Conservation (phyloP, 140 eudicot genomes). For the Cichorium intybus region DNA sequence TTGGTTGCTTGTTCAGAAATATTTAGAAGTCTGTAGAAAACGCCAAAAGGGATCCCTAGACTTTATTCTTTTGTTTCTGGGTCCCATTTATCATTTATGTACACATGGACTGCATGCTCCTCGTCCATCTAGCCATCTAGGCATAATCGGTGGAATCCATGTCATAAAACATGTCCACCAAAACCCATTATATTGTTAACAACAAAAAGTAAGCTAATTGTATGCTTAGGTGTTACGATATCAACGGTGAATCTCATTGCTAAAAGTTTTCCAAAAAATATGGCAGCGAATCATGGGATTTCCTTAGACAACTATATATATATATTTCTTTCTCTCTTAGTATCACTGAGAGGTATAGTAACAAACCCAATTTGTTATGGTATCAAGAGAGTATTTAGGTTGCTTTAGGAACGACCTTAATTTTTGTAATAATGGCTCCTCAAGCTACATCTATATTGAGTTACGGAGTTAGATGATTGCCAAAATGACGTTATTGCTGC, state of each 20-base stretch:
- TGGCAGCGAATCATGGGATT: not conserved
- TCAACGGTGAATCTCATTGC: not conserved
- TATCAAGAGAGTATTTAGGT: too few species aligned
- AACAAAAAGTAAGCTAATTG: not conserved
- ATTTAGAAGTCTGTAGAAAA: conserved; percentile 22
- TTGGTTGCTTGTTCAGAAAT: not conserved
- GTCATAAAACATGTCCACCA: not conserved
- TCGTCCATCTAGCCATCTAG: conserved; percentile 3
- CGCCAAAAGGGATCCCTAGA: not conserved
- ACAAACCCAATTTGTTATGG: not conserved
- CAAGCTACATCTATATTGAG: too few species aligned
- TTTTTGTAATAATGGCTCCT: too few species aligned
- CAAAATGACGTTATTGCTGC: too few species aligned
- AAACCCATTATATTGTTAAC: not conserved
- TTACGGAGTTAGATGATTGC: too few species aligned
- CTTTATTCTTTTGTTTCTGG: conserved; percentile 15
- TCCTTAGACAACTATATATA: too few species aligned
- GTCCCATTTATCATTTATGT: not conserved
- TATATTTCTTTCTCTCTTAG: too few species aligned
- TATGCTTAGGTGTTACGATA: not conserved
- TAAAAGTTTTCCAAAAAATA: not conserved
- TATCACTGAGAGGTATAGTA: not conserved
- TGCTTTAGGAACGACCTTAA: too few species aligned
- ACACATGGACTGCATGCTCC: conserved; percentile 27
- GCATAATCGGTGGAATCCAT: not conserved